A percentile compares a stretch with the other conserved stretches of the same genome.
Evolutionary conservation across 257 asterid genomes (phyloP).

Genomic region (Solanum sejunctum): DNA sequence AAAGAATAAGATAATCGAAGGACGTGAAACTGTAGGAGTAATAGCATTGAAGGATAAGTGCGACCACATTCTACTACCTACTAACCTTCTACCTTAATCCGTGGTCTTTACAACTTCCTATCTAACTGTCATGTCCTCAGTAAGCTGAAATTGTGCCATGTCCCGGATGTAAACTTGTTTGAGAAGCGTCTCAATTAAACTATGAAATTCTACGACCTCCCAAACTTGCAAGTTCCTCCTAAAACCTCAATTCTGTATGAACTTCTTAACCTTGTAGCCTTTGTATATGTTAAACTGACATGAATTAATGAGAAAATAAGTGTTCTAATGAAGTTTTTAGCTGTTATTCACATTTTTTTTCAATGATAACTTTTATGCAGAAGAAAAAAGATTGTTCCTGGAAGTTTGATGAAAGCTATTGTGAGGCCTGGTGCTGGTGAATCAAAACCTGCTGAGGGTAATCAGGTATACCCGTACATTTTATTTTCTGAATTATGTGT

Average conservation of each 20-base stretch:
- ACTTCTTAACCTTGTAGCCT: too few species aligned
- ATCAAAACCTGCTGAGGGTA: conserved; percentile 59
- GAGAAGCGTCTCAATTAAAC: too few species aligned
- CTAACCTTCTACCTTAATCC: not conserved
- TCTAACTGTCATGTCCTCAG: too few species aligned
- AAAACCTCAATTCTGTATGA: too few species aligned
- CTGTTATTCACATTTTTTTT: not conserved
- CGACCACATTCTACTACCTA: not conserved
- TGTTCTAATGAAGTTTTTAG: not conserved
- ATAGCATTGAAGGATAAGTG: not conserved
- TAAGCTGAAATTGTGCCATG: too few species aligned
- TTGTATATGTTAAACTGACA: not conserved
- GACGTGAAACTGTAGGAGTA: not conserved
- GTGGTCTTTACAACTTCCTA: too few species aligned
- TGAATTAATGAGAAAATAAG: not conserved
- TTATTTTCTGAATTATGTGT: not conserved
- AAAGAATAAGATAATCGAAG: not conserved
- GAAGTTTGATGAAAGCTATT: conserved; percentile 90
- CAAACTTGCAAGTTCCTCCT: too few species aligned
- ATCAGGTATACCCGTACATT: conserved; percentile 45
- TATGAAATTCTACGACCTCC: too few species aligned
- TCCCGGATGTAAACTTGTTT: too few species aligned
- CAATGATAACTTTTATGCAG: conserved; percentile 19
- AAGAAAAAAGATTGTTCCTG: conserved; percentile 79
- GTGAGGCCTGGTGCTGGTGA: conserved; percentile 88